Base-by-base conservation (phyloP, 2,329 filamentous ascomycete species). In the Scopulariopsis brevicaulis region DNA sequence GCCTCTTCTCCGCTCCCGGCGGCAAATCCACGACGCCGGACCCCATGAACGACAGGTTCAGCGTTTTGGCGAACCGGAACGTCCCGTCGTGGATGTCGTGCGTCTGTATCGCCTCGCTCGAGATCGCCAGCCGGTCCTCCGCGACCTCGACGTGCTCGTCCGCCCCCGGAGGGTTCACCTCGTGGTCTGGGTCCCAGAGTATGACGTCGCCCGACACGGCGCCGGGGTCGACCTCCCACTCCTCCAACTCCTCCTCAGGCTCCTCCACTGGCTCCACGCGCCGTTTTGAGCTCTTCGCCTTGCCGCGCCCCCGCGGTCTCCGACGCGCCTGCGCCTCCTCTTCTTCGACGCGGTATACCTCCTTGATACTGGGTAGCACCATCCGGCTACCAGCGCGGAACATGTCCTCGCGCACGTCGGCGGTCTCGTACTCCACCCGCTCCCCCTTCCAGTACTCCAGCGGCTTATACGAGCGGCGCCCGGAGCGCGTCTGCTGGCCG, bases 21-120 rank as follows among this genome's bases (percentile, higher is more conserved):
- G 90, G 89, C 55, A 99, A 75, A 65, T 97, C 93, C 43, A 99
- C 89, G 56, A 97, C 81, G 18, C 94, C 94, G 11, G 88, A 87
- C 37, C 91, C 92, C 70, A 97, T 90, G 71, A 96, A 97, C 0
- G 87, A 84, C 61, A 89, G 77, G 32, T 85, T 89, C 59, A 95
- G 80, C 60, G 93, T 87, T 75, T 96, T 97, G 37, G 89, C 89
- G 68, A 96, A 97, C 59, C 83, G 82, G 77, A 97, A 97, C 3
- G 83, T 84, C 20, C 86, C 86, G 66, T 80, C 77, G 57, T 77
- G 77, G 61, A 85, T 82, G 59, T 82, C 78, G 25, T 75, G 74
- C 25, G 82, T 81, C 63, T 81, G 72, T 56, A 86, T 80, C 1
- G 80, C 79, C 7, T 74, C 70, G 58, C 75, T 77, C 57, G 76